phyloP scores from a whole-genome alignment of 2,329 filamentous ascomycete species.

The Hansfordia pulvinata region DNA sequence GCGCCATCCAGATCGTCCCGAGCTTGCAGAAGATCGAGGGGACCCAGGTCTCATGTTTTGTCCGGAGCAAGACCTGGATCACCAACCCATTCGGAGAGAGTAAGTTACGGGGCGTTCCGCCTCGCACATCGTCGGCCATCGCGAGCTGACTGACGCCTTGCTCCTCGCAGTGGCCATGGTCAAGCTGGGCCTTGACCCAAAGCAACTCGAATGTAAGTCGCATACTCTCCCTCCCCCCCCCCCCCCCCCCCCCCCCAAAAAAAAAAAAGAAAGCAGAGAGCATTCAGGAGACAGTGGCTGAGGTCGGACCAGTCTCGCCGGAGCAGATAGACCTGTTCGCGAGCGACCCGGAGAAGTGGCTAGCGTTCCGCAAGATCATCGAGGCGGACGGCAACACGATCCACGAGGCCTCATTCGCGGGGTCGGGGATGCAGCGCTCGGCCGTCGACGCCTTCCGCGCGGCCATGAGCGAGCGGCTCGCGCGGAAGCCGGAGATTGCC shows the following conservation, averaged over 20 bases:
- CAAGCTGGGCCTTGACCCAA: conserved; percentile 25
- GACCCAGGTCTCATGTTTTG: conserved; percentile 27
- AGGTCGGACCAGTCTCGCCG: conserved; percentile 16
- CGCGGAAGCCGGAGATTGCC: conserved; percentile 27
- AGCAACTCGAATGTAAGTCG: conserved; percentile 21
- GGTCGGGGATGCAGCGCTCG: conserved; percentile 20
- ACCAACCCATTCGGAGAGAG: conserved; percentile 29
- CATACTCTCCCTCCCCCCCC: too few relatives aligned
- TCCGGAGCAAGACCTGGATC: conserved; percentile 36
- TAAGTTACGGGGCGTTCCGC: conserved; percentile 1
- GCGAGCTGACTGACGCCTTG: conserved; percentile 4
- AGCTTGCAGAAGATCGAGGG: conserved; percentile 28
- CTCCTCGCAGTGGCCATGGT: conserved; percentile 22
- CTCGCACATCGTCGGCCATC: not conserved
- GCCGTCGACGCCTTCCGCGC: conserved; percentile 15
- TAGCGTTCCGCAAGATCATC: conserved; percentile 27
- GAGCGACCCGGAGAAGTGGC: conserved; percentile 21
- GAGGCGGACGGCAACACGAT: conserved; percentile 26
- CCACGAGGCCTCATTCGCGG: conserved; percentile 24
- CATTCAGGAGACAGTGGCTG: not conserved
- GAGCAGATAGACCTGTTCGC: conserved; percentile 23
- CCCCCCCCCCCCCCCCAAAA: too few relatives aligned
- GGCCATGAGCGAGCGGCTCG: conserved; percentile 25
- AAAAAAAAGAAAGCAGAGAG: not conserved
- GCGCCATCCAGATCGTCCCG: conserved; percentile 38